Evolutionary conservation across 2,329 filamentous ascomycete genomes (phyloP), one percentile per base, ranked within the genome.

Genomic region (Byssoonygena ceratinophila): DNA sequence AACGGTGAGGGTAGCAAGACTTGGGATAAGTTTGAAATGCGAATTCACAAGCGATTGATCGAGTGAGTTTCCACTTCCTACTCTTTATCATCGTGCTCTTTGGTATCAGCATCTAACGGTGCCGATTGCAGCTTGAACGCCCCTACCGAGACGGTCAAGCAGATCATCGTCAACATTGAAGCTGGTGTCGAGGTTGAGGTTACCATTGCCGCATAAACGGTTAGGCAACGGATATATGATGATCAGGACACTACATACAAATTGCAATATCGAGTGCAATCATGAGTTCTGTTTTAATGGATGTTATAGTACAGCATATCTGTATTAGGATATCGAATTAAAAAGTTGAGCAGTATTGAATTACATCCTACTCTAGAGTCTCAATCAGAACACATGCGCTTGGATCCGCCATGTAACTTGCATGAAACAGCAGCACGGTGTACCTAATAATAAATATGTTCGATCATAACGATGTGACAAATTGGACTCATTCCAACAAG

Each of bases 1-100:
- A 92, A 87, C 78, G 92, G 92, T 86, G 92, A 98, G 83, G 92
- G 92, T 78, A 94, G 86, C 76, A 98, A 98, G 88, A 98, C 92
- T 71, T 98, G 92, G 92, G 92, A 97, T 74, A 84, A 81, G 75
- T 98, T 80, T 76, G 91, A 98, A 85, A 94, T 98, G 89, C 85
- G 91, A 78, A 94, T 96, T 74, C 89, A 96, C 83, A 96, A 96
- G 85, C 86, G 90, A 66, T 81, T 96, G 70, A 96, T 96, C 71
- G 90, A 95, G 82, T 87, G 72, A 67, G 82, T 80, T 41, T 29
- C 3, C 47, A 27, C 14, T 32, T 12, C 23, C 14, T 7, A 29
- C 1, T 47, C 22, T 12, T 14, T 18, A 1, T 20, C 4, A 18
- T 37, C 9, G 32, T 18, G 4, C 14, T 18, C 18, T 37, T 18